Percentiles rank a stretch among this genome's conserved stretches.
phyloP scores from a whole-genome alignment of 2,329 filamentous ascomycete genomes.

The Botryotinia globosa region DNA sequence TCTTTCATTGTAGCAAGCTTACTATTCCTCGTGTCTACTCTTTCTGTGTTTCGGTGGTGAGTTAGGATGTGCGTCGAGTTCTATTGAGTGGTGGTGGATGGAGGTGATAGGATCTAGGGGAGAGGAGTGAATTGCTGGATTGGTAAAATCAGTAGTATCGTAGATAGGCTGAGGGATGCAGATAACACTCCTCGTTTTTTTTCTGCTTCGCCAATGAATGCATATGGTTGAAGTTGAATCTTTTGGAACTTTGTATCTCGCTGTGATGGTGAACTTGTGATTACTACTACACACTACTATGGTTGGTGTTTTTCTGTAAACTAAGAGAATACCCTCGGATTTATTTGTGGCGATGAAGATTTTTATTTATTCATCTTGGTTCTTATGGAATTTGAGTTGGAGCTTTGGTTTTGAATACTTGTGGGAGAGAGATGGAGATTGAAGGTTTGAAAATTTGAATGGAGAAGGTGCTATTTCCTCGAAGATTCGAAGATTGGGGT shows the following conservation, averaged over 20 bases:
- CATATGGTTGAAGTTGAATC: slow-evolving; percentile 7
- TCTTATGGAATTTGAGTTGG: neutral
- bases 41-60: neutral
- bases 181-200: neutral
- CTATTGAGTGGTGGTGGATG: neutral
- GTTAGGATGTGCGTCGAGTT: neutral
- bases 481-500: neutral
- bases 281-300: neutral
- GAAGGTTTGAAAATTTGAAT: neutral
- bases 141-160: neutral
- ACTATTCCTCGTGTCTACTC: neutral
- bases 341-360: neutral
- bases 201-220: slow-evolving; percentile 5
- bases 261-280: neutral
- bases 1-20: slow-evolving; percentile 21
- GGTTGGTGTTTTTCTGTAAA: neutral
- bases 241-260: neutral
- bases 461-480: neutral
- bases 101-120: neutral
- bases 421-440: neutral
- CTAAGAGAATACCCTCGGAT: neutral
- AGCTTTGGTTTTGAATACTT: neutral
- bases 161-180: slow-evolving; percentile 10
- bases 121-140: slow-evolving; percentile 11
- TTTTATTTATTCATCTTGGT: too few species aligned